Evolutionary conservation across 768 basidiomycete genomes (phyloP), one percentile per base, ranked within the genome.

Genomic region (Calocera cornea): DNA sequence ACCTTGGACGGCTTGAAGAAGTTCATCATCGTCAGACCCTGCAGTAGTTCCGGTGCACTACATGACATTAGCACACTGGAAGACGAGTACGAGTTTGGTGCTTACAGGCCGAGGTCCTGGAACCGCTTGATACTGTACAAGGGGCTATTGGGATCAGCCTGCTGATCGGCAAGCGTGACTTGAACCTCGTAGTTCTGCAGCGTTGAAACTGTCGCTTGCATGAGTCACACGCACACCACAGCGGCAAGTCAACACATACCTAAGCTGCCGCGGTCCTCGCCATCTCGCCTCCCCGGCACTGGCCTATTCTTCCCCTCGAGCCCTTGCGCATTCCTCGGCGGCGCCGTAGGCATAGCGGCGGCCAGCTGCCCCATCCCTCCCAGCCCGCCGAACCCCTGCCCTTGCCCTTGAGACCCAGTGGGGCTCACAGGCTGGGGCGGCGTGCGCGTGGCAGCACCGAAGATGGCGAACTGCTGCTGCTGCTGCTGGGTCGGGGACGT

Each of bases 1-100:
- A 99, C 98, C 79, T 98, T 98, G 34, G 95, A 97, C 8, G 97
- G 97, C 77, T 95, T 97, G 65, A 91, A 89, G 77, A 98, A 99
- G 24, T 92, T 92, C 85, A 97, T 89, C 50, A 89, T 88, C 74
- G 92, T 97, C 34, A 98, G 83, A 24, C 95, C 97, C 77, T 95
- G 95, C 68, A 97, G 83, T 40, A 98, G 82, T 75, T 97, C 91
- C 54, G 85, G 80, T 74, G 90, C 86, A 60, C 92, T 95, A 68
- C 11, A 64, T 16, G 7, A n/a, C 17, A 27, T 24, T 38, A 44
- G 50, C 24, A 67, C n/a, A 65, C 49, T 33, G 63, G 34, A 66
- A 34, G 64, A 34, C 29, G 24, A 47, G 1, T 24, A 16, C 0
- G 40, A 22, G 27, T 38, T 63, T n/a, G 54, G 34, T 24, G 83